Percentiles rank a stretch among this genome's conserved stretches.
phyloP scores from a whole-genome alignment of 2,329 filamentous ascomycete genomes.

The Gyromitra esculenta region DNA sequence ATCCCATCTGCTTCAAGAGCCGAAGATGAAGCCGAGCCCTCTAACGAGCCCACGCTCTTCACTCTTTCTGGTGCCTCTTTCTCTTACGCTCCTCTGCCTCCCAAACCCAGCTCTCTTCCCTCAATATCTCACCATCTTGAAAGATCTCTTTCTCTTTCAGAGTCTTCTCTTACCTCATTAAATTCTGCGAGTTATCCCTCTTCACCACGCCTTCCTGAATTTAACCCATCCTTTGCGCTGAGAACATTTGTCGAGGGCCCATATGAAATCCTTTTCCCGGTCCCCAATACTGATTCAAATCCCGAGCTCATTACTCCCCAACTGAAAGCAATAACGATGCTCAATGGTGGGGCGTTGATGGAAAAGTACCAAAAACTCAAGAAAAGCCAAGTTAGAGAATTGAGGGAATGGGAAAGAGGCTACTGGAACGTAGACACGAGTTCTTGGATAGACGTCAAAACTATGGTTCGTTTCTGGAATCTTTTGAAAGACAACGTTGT shows the following conservation, averaged over 20 bases:
- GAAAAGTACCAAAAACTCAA: slow-evolving; percentile 50
- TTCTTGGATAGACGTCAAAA: slow-evolving; percentile 42
- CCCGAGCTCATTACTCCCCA: slow-evolving; percentile 43
- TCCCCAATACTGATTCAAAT: slow-evolving; percentile 40
- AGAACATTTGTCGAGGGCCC: slow-evolving; percentile 38
- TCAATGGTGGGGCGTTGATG: slow-evolving; percentile 23
- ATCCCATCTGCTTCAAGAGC: not conserved
- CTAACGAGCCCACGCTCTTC: slow-evolving; percentile 15
- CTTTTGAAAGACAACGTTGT: slow-evolving; percentile 47
- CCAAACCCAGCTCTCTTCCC: slow-evolving; percentile 24
- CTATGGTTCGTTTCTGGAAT: slow-evolving; percentile 51
- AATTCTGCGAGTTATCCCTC: slow-evolving; percentile 30
- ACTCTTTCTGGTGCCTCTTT: slow-evolving; percentile 36
- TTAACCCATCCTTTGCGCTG: slow-evolving; percentile 34
- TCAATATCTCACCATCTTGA: slow-evolving; percentile 12
- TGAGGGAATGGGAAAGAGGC: slow-evolving; percentile 51
- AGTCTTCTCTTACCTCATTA: slow-evolving; percentile 39
- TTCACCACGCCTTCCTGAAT: slow-evolving; percentile 25
- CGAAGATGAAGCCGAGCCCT: slow-evolving; percentile 1
- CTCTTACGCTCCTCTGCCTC: slow-evolving; percentile 32
- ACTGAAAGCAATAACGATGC: slow-evolving; percentile 35
- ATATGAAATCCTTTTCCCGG: slow-evolving; percentile 42
- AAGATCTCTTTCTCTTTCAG: slow-evolving; percentile 15
- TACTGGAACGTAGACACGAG: slow-evolving; percentile 52
- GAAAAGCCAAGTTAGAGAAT: slow-evolving; percentile 35